These are phyloP conservation scores for Dactylellina drechsleri DNA, from an alignment of 2,329 filamentous ascomycete genomes.

Conservation along the genomic window DNA sequence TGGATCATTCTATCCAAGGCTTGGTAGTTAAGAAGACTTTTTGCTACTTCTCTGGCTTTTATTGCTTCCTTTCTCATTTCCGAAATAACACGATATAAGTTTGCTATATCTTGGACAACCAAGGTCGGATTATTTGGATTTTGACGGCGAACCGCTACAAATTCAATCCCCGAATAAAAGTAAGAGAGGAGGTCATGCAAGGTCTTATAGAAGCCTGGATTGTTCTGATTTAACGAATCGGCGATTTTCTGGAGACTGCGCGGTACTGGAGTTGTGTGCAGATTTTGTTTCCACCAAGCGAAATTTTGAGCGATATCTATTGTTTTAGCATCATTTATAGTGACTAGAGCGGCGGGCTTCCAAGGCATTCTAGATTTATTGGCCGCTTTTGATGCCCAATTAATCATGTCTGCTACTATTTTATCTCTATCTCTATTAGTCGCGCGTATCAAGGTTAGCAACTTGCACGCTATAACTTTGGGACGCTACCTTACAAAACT, in stretches of 20 bases:
- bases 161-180: conserved; percentile 6
- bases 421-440: neutral
- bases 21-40: neutral
- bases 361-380: conserved; percentile 1
- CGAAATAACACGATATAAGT: neutral
- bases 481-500: neutral
- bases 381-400: neutral
- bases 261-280: neutral
- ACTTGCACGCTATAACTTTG: neutral
- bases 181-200: neutral
- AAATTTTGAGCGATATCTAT: neutral
- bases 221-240: too few relatives aligned
- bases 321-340: neutral
- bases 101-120: neutral
- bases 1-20: neutral
- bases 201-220: neutral
- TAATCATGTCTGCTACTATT: conserved; percentile 2
- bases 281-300: neutral
- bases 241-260: too few relatives aligned
- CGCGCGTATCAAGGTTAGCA: too few relatives aligned
- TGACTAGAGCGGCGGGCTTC: conserved; percentile 6
- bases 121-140: neutral
- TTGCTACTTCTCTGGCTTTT: neutral
- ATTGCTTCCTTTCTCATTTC: neutral
- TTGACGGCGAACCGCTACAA: neutral